phyloP scores from a whole-genome alignment of 1,139 yeast species.

The Cylindricascospora bacillispora region DNA sequence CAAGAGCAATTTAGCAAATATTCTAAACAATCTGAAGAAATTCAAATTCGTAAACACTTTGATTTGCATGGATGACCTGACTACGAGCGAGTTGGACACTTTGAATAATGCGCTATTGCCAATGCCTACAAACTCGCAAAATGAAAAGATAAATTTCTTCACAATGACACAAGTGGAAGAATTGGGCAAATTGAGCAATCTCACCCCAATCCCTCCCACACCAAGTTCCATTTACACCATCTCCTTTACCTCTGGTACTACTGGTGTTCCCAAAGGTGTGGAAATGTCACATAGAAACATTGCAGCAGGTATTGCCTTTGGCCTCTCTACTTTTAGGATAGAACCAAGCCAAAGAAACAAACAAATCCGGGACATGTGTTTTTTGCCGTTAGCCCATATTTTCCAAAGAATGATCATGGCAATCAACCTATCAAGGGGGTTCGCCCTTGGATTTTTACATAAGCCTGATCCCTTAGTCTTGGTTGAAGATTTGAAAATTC shows the following conservation, averaged over 20 bases:
- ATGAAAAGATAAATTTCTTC: constrained; percentile 26
- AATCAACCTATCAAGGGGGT: constrained; percentile 24
- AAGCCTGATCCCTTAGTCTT: constrained; percentile 32
- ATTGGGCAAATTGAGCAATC: constrained; percentile 39
- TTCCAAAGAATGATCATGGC: constrained; percentile 35
- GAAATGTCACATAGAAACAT: constrained; percentile 42
- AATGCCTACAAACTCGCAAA: constrained; percentile 8
- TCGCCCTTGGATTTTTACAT: constrained; percentile 35
- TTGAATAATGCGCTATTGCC: constrained; percentile 16
- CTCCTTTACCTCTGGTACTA: constrained; percentile 69
- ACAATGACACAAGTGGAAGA: constrained; percentile 41
- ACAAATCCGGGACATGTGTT: constrained; percentile 26
- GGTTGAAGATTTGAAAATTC: constrained; percentile 42
- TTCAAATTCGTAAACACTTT: constrained; percentile 32
- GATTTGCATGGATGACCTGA: constrained; percentile 41
- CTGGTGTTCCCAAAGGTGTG: constrained; percentile 71
- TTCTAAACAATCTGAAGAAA: constrained; percentile 31
- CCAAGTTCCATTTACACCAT: constrained; percentile 49
- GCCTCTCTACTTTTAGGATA: constrained; percentile 15
- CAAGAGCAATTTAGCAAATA: constrained; percentile 33
- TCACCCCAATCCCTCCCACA: constrained; percentile 36
- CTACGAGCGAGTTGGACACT: constrained; percentile 26
- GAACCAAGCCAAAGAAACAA: constrained; percentile 9
- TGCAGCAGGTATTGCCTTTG: constrained; percentile 35
- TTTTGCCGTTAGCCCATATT: constrained; percentile 62